Percentiles rank a stretch among this genome's conserved stretches.
Evolutionary conservation across 23 red algal genomes (phyloP).

Genomic region (Gracilaria vermiculophylla): DNA sequence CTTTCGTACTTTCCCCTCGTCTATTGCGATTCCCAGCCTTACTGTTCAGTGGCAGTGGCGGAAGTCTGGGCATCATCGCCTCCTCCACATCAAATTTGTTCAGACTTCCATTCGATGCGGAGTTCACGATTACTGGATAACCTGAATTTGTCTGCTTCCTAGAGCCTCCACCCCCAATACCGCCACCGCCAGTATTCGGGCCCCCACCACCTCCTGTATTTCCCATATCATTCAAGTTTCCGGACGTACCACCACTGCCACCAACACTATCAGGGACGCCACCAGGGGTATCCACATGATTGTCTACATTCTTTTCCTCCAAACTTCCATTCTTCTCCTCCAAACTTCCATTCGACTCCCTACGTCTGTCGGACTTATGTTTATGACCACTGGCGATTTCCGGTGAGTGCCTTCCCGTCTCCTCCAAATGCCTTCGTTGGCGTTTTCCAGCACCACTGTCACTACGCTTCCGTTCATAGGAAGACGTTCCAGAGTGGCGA

Average conservation of each 20-base stretch:
- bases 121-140: background rate
- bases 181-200: background rate
- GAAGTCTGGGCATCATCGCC: conserved; percentile 15
- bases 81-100: conserved; percentile 20
- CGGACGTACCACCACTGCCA: background rate
- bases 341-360: conserved; percentile 1
- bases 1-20: background rate
- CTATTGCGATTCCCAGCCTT: background rate
- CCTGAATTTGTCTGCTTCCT: background rate
- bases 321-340: background rate
- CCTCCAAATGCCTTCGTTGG: background rate
- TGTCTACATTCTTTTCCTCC: background rate
- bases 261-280: background rate
- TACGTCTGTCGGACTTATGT: background rate
- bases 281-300: background rate
- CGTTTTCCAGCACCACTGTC: background rate
- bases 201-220: background rate
- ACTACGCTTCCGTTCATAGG: conserved; percentile 17
- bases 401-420: background rate
- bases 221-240: background rate
- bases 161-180: background rate
- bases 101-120: conserved; percentile 11
- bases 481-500: conserved; percentile 1
- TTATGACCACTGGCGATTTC: background rate
- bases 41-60: background rate